These are phyloP conservation scores for Phytophthora palmivora DNA, from an alignment of 352 stramenopile genomes.

Conservation along the genomic window DNA sequence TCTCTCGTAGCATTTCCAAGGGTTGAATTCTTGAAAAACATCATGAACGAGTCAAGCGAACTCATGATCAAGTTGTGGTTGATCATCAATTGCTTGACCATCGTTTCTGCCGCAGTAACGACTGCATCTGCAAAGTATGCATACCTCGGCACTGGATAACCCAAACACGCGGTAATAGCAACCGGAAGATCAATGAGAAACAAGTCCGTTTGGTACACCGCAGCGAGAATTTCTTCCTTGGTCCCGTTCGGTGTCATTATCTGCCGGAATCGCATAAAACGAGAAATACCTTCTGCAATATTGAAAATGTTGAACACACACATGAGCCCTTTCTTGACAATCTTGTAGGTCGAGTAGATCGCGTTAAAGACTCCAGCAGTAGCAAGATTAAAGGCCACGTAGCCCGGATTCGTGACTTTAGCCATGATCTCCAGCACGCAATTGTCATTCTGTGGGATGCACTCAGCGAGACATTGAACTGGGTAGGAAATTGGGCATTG, in stretches of 20 bases:
- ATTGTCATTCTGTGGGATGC: slow-evolving; percentile 72
- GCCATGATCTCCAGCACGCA: slow-evolving; percentile 56
- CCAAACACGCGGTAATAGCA: slow-evolving; percentile 57
- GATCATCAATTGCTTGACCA: slow-evolving; percentile 49
- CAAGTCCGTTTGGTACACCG: slow-evolving; percentile 64
- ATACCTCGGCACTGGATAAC: slow-evolving; percentile 31
- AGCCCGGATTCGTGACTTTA: slow-evolving; percentile 59
- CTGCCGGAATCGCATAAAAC: slow-evolving; percentile 50
- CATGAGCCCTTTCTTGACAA: slow-evolving; percentile 47
- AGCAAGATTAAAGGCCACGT: slow-evolving; percentile 57
- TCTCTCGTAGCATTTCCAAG: slow-evolving; percentile 26
- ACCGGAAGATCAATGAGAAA: slow-evolving; percentile 62
- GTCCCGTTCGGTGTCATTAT: slow-evolving; percentile 49
- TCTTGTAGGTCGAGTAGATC: slow-evolving; percentile 51
- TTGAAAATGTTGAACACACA: slow-evolving; percentile 63
- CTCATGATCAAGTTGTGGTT: slow-evolving; percentile 53
- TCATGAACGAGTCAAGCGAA: slow-evolving; percentile 41
- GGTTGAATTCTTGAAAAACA: slow-evolving; percentile 35
- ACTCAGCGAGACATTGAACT: slow-evolving; percentile 73
- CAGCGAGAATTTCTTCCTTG: slow-evolving; percentile 50
- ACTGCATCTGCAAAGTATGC: slow-evolving; percentile 45
- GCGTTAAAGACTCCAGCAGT: slow-evolving; percentile 59
- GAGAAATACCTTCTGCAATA: slow-evolving; percentile 51
- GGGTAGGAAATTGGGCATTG: slow-evolving; percentile 80
- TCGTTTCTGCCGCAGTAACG: slow-evolving; percentile 36